Conservation (phyloP, 352 stramenopile genomes). For the Phytophthora meadii region DNA sequence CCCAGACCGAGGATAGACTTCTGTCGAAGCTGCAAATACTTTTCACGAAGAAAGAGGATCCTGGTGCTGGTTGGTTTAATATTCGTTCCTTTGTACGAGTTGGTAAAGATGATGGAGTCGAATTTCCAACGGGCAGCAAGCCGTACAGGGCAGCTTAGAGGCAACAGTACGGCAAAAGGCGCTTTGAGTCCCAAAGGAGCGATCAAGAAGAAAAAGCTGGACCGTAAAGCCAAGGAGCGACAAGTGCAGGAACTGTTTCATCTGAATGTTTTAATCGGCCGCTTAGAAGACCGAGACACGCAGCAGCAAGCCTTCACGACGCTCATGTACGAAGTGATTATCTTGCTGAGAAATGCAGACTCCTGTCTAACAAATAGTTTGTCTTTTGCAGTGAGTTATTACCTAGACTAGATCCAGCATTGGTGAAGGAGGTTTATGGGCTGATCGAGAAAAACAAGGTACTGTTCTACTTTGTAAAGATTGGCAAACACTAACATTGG, state of each 20-base stretch:
- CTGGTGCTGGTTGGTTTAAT: no score
- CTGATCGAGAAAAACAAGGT: slow-evolving; percentile 76
- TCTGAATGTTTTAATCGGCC: slow-evolving; percentile 56
- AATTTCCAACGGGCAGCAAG: slow-evolving; percentile 18
- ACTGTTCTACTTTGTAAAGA: not conserved
- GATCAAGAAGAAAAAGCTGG: slow-evolving; percentile 53
- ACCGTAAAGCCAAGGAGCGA: slow-evolving; percentile 54
- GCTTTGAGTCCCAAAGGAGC: slow-evolving; percentile 38
- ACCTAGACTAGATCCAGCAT: slow-evolving; percentile 38
- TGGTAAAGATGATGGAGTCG: slow-evolving; percentile 27
- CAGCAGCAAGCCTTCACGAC: slow-evolving; percentile 65
- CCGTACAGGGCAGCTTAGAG: slow-evolving; percentile 8
- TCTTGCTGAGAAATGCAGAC: not conserved
- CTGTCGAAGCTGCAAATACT: no score
- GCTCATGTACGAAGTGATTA: slow-evolving; percentile 46
- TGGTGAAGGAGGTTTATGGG: slow-evolving; percentile 50
- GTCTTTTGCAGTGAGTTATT: slow-evolving; percentile 41
- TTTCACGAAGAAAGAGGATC: no score
- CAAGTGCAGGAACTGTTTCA: slow-evolving; percentile 42
- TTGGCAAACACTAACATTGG: slow-evolving; percentile 6
- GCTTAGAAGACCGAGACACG: slow-evolving; percentile 71
- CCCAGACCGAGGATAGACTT: no score
- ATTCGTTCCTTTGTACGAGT: not conserved
- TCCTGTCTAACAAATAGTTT: slow-evolving; percentile 5
- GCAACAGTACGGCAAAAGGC: not conserved